Conservation (phyloP, 2,329 filamentous ascomycete species). For the Talaromyces sp. region DNA sequence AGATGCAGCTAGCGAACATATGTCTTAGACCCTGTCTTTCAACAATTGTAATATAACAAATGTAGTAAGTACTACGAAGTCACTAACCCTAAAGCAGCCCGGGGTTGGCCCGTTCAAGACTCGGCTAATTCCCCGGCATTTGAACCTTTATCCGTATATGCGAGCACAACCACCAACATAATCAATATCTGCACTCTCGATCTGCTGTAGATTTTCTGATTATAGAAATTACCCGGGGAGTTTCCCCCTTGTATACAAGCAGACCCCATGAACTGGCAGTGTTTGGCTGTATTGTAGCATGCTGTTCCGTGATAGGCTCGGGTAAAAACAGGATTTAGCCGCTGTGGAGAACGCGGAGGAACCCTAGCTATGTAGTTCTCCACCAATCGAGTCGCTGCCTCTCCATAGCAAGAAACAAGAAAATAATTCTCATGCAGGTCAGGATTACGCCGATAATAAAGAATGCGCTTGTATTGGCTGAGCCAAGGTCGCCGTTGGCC, state of each 20-base stretch:
- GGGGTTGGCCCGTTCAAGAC: not conserved
- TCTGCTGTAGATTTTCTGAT: too few species aligned
- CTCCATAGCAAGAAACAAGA: not conserved
- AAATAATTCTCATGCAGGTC: not conserved
- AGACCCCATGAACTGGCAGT: not conserved
- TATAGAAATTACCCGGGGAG: not conserved
- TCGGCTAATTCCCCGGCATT: not conserved
- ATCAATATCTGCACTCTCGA: not conserved
- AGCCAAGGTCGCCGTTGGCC: not conserved
- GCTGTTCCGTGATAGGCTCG: not conserved
- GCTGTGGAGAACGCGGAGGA: constrained; percentile 6
- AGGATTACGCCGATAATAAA: not conserved
- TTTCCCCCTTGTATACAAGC: not conserved
- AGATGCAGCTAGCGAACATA: not conserved
- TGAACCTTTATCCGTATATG: not conserved
- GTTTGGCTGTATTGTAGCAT: not conserved
- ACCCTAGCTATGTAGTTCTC: not conserved
- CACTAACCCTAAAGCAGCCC: not conserved
- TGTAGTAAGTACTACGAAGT: not conserved
- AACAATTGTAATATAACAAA: not conserved
- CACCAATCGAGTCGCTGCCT: not conserved
- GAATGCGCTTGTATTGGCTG: not conserved
- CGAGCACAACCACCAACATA: not conserved
- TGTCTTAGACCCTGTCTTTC: not conserved
- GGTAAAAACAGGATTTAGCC: constrained; percentile 3